Evolutionary conservation across 352 stramenopile species (phyloP).

Genomic region (Phytophthora lateralis): DNA sequence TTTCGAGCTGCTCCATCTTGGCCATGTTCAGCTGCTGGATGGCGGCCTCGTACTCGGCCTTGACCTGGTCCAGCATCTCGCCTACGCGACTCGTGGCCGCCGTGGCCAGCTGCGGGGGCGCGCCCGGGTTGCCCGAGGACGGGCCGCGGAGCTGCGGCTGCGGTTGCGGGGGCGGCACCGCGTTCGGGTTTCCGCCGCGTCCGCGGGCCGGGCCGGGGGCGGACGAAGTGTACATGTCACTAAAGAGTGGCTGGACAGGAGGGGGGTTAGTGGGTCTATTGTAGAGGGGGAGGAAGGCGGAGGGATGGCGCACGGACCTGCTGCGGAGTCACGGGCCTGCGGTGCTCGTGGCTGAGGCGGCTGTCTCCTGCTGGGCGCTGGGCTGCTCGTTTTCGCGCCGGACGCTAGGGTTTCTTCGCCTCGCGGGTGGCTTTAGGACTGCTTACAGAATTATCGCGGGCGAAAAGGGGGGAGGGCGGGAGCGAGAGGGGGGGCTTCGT

Average conservation of each 20-base stretch:
- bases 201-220: conserved; percentile 58
- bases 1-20: conserved; percentile 90
- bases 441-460: conserved; percentile 29
- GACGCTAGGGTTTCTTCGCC: conserved; percentile 16
- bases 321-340: conserved; percentile 8
- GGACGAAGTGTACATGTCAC: conserved; percentile 71
- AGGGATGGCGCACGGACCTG: conserved; percentile 4
- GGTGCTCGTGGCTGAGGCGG: conserved; percentile 2
- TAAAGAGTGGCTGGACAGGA: neutral
- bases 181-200: conserved; percentile 61
- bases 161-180: conserved; percentile 49
- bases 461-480: conserved; percentile 30
- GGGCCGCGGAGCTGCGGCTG: conserved; percentile 69
- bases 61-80: conserved; percentile 87
- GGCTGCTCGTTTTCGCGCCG: conserved; percentile 5
- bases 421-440: conserved; percentile 40
- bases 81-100: conserved; percentile 63
- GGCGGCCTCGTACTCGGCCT: conserved; percentile 82
- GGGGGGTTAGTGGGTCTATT: neutral
- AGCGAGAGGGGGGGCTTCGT: conserved; percentile 33
- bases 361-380: conserved; percentile 1
- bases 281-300: neutral
- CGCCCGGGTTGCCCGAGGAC: conserved; percentile 50
- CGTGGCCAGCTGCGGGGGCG: conserved; percentile 34
- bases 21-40: conserved; percentile 88